phyloP scores from a whole-genome alignment of 768 basidiomycete species.

The Pulveroboletus ravenelii region DNA sequence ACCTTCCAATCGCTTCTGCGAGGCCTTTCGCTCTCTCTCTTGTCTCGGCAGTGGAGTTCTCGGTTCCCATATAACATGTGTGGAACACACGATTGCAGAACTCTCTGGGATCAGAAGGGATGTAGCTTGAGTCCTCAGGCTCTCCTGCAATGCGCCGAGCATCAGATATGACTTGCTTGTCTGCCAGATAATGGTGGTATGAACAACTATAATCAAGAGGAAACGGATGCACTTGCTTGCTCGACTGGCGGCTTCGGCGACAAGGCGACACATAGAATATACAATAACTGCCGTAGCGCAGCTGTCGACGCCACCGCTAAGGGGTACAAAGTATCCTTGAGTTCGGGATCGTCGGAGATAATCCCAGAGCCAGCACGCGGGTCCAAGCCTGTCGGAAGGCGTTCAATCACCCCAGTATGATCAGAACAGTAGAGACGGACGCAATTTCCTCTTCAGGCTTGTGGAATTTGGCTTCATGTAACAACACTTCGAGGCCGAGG shows the following conservation, averaged over 20 bases:
- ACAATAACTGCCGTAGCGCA: conserved; percentile 97
- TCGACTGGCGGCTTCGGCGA: conserved; percentile 67
- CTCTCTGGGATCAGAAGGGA: conserved; percentile 84
- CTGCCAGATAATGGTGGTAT: conserved; percentile 32
- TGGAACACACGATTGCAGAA: conserved; percentile 88
- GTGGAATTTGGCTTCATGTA: conserved; percentile 51
- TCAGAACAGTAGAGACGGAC: conserved; percentile 42
- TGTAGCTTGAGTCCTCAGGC: conserved; percentile 70
- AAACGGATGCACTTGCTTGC: conserved; percentile 50
- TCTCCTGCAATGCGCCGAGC: conserved; percentile 88
- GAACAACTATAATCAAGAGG: neutral
- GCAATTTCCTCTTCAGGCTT: conserved; percentile 95
- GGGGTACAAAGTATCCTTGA: conserved; percentile 91
- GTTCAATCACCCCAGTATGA: neutral
- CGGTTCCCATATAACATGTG: conserved; percentile 99
- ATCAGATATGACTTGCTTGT: conserved; percentile 83
- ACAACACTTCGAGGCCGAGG: conserved; percentile 45
- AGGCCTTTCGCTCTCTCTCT: conserved; percentile 81
- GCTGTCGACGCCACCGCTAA: conserved; percentile 96
- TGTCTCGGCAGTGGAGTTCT: conserved; percentile 89
- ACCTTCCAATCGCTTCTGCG: conserved; percentile 88
- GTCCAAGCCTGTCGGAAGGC: conserved; percentile 63
- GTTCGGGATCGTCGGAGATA: conserved; percentile 91
- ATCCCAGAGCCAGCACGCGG: conserved; percentile 99
- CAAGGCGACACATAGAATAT: conserved; percentile 92